Base-by-base conservation (phyloP, 164 flowering plant species). In the Sedum album region DNA sequence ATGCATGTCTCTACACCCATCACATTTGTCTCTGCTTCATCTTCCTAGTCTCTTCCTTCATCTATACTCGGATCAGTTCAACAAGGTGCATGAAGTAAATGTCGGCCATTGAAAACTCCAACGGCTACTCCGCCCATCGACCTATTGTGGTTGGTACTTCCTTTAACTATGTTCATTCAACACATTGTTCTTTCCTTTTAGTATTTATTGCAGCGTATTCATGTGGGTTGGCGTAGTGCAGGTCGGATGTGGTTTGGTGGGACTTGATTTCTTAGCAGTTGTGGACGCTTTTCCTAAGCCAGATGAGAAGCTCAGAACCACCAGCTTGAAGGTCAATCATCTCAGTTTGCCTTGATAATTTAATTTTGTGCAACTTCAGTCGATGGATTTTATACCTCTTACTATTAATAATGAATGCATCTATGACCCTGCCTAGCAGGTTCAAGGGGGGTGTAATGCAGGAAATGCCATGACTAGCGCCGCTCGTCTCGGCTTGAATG, bases 361-460 rank as follows among this genome's bases (percentile, higher is more conserved):
- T n/a, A n/a, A n/a, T n/a, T n/a, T n/a, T n/a, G n/a, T n/a, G n/a
- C 25, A n/a, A 51, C 28, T 51, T n/a, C 5, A 26, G 42, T 15
- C 33, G 42, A 8, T 49, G 20, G 62, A 51, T 51, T n/a, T n/a
- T 65, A 31, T 38, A 31, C n/a, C n/a, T n/a, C n/a, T n/a, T n/a
- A n/a, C n/a, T n/a, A n/a, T n/a, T n/a, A n/a, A n/a, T n/a, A n/a
- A n/a, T n/a, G n/a, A n/a, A n/a, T n/a, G n/a, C n/a, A n/a, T n/a
- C n/a, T n/a, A n/a, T n/a, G n/a, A n/a, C n/a, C n/a, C 62, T 23
- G 51, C 60, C 57, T 68, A 1, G 5, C 2, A 94, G 98, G 86
- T 89, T 71, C 89, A 88, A 82, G 97, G 98, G 65, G 98, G 97
- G 71, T 96, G 97, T 25, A 93, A 91, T 80, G 90, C 85, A 25